A percentile compares a stretch with the other conserved stretches of the same genome.
Conservation (phyloP, 2,329 filamentous ascomycete genomes). For the Colletotrichum sublineola region DNA sequence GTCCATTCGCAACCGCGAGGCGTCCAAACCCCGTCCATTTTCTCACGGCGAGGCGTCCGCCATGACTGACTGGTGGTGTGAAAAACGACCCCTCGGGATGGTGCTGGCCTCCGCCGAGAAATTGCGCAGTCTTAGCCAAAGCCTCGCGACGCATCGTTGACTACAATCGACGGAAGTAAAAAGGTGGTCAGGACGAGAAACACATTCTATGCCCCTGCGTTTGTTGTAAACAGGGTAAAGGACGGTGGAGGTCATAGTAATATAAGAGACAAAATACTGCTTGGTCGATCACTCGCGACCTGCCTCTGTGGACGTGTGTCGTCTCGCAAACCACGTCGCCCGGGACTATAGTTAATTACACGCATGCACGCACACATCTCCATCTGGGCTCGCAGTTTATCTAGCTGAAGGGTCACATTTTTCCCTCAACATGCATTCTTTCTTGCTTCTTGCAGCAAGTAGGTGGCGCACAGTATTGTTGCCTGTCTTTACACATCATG, state of each 20-base stretch:
- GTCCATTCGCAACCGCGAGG: conserved; percentile 32
- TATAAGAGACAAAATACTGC: neutral
- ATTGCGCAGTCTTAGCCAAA: neutral
- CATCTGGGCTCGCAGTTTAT: neutral
- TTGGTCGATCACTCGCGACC: neutral
- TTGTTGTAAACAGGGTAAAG: neutral
- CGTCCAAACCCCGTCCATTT: conserved; percentile 22
- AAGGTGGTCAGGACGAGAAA: neutral
- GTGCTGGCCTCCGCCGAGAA: neutral
- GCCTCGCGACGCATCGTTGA: conserved; percentile 5
- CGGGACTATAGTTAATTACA: neutral
- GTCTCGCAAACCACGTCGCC: neutral
- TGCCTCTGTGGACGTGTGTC: conserved; percentile 1
- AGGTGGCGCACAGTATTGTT: too few species aligned
- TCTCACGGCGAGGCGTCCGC: conserved; percentile 20
- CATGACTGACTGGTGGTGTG: conserved; percentile 11
- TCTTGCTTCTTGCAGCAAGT: conserved; percentile 16
- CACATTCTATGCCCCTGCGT: neutral
- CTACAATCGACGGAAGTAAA: neutral
- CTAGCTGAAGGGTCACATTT: too few species aligned
- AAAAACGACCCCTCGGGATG: neutral
- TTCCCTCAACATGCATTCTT: too few species aligned
- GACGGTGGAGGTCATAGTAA: neutral
- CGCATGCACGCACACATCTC: neutral
- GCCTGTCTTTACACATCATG: conserved; percentile 16